Evolutionary conservation across 495 filamentous ascomycete species (phyloP).

Genomic region (Aspergillus carlsbadensis): DNA sequence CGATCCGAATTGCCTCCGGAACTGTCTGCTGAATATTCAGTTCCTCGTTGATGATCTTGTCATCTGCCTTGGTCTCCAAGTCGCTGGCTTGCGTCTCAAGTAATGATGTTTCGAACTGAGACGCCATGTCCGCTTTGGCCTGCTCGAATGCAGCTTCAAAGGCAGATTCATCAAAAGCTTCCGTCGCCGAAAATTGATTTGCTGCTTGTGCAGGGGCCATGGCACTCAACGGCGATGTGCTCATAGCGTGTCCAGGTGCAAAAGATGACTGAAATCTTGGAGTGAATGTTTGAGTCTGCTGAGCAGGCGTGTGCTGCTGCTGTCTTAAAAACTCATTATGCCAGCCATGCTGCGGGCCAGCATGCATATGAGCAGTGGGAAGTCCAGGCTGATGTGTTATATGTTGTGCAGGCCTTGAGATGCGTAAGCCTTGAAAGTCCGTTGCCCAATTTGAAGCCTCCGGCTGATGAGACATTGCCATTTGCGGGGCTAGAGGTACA

Average conservation of each 20-base stretch:
- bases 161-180: conserved; percentile 58
- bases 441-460: conserved; percentile 41
- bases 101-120: conserved; percentile 22
- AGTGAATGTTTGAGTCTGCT: conserved; percentile 25
- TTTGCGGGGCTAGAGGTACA: conserved; percentile 18
- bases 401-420: conserved; percentile 36
- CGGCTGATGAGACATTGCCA: conserved; percentile 15
- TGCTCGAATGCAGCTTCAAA: conserved; percentile 64
- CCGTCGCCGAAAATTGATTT: conserved; percentile 21
- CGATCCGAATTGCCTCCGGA: conserved; percentile 41
- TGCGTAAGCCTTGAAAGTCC: conserved; percentile 50
- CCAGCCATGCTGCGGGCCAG: conserved; percentile 42
- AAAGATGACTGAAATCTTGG: conserved; percentile 36
- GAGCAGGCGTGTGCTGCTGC: conserved; percentile 24
- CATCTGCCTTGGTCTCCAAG: background rate
- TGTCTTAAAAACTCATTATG: conserved; percentile 54
- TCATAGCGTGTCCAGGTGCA: conserved; percentile 27
- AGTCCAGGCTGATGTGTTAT: conserved; percentile 34
- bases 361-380: conserved; percentile 28
- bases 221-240: conserved; percentile 23
- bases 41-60: conserved; percentile 5
- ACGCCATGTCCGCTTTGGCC: conserved; percentile 39
- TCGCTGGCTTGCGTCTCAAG: conserved; percentile 13
- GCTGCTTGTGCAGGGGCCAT: conserved; percentile 27
- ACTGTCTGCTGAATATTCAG: background rate